A percentile compares a stretch with the other conserved stretches of the same genome.
These are phyloP conservation scores for Aegilops umbellulata DNA, from an alignment of 176 grass and related monocot species.

Conservation along the genomic window DNA sequence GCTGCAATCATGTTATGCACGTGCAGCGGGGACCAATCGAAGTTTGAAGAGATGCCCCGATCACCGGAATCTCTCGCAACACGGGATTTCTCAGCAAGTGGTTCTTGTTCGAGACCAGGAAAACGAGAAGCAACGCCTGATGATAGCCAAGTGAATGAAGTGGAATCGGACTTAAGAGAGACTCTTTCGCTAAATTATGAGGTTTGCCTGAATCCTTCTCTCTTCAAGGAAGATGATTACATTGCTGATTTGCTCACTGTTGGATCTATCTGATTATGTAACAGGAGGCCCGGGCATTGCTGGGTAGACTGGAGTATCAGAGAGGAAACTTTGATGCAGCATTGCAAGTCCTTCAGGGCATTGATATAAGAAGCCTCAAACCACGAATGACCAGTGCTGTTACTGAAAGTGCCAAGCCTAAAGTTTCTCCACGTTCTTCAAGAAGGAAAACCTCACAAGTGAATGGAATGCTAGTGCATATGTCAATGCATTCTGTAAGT, in stretches of 20 bases:
- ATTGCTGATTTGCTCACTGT: constrained; percentile 24
- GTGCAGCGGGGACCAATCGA: constrained; percentile 85
- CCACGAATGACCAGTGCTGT: constrained; percentile 75
- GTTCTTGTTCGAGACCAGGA: constrained; percentile 57
- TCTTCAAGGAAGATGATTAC: constrained; percentile 22
- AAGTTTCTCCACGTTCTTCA: constrained; percentile 45
- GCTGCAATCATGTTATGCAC: constrained; percentile 75
- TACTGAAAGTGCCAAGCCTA: constrained; percentile 65
- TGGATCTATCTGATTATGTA: constrained; percentile 28
- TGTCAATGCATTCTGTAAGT: constrained; percentile 98
- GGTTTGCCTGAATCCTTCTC: constrained; percentile 41
- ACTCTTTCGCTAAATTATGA: constrained; percentile 98
- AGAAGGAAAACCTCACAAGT: constrained; percentile 63
- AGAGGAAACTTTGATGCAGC: constrained; percentile 96
- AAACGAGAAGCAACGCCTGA: constrained; percentile 68
- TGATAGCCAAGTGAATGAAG: constrained; percentile 85
- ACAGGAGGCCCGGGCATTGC: constrained; percentile 90
- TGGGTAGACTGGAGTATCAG: constrained; percentile 94
- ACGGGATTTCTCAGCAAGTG: constrained; percentile 78
- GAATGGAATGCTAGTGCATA: constrained; percentile 67
- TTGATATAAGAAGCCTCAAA: constrained; percentile 71
- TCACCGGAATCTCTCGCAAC: constrained; percentile 93
- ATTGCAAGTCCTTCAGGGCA: constrained; percentile 94
- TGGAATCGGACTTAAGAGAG: constrained; percentile 89
- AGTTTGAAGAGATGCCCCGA: constrained; percentile 80